These are phyloP conservation scores for Russula sp. DNA, from an alignment of 768 basidiomycete species.

Conservation along the genomic window DNA sequence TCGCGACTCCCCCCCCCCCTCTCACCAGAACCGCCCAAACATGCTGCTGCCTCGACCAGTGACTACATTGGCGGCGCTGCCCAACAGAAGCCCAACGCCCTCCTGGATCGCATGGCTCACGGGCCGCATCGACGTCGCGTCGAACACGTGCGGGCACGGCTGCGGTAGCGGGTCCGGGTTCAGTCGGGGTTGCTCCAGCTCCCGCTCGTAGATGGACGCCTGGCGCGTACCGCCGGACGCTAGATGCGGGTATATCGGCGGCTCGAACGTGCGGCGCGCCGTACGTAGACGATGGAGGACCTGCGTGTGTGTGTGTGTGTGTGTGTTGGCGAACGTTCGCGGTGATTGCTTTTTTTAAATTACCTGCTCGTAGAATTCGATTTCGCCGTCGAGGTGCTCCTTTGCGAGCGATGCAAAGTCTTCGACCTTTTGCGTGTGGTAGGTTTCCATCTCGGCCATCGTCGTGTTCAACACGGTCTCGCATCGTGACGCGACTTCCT, in stretches of 20 bases:
- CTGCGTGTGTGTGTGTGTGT: slow-evolving; percentile 26
- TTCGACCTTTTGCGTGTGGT: slow-evolving; percentile 65
- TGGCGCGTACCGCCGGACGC: slow-evolving; percentile 43
- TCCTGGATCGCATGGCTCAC: slow-evolving; percentile 70
- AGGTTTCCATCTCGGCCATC: slow-evolving; percentile 81
- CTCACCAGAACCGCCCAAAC: slow-evolving; percentile 55
- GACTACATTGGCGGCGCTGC: slow-evolving; percentile 26
- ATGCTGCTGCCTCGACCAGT: slow-evolving; percentile 42
- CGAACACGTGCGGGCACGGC: slow-evolving; percentile 74
- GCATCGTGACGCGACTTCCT: slow-evolving; percentile 64
- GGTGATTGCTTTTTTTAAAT: background rate
- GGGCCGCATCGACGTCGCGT: slow-evolving; percentile 65
- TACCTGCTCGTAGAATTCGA: slow-evolving; percentile 67
- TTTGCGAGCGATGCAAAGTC: slow-evolving; percentile 53
- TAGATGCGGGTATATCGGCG: slow-evolving; percentile 42
- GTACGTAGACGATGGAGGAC: slow-evolving; percentile 50
- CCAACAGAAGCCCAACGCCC: slow-evolving; percentile 58
- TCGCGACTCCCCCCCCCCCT: no score
- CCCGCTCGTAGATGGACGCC: slow-evolving; percentile 71
- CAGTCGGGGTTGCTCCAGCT: slow-evolving; percentile 49
- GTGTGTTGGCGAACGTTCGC: no score
- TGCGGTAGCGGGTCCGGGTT: slow-evolving; percentile 49
- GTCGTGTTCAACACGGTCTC: slow-evolving; percentile 86
- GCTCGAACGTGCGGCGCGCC: slow-evolving; percentile 50
- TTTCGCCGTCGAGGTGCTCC: slow-evolving; percentile 74